Evolutionary conservation across 495 filamentous ascomycete species (phyloP).

Genomic region (Xylaria grammica): DNA sequence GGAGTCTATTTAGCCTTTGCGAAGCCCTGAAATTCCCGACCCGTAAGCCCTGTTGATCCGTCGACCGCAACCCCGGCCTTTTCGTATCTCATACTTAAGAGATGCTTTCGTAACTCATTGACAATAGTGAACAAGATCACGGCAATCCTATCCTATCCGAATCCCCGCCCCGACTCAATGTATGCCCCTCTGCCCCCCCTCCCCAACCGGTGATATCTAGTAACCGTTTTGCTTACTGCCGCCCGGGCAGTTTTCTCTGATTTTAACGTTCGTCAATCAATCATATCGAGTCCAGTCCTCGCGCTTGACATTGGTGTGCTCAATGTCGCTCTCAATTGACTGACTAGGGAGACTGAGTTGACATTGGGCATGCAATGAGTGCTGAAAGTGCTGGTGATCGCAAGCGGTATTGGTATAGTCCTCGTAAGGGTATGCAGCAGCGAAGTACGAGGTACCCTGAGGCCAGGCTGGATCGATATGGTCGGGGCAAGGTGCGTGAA

Average conservation of each 20-base stretch:
- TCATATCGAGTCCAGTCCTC: constrained; percentile 40
- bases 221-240: background rate
- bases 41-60: background rate
- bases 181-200: background rate
- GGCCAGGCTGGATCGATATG: constrained; percentile 36
- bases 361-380: constrained; percentile 26
- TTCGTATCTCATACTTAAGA: background rate
- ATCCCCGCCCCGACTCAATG: background rate
- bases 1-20: background rate
- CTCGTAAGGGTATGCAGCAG: constrained; percentile 29
- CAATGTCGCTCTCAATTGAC: constrained; percentile 34
- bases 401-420: constrained; percentile 29
- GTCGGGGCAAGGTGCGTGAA: constrained; percentile 29
- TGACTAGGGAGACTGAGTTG: constrained; percentile 30
- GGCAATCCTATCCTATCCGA: background rate
- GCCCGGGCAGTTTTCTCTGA: background rate
- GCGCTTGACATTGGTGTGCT: constrained; percentile 41
- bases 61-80: constrained; percentile 8
- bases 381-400: constrained; percentile 37
- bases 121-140: background rate
- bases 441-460: constrained; percentile 28
- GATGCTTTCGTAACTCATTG: constrained; percentile 14
- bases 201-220: background rate
- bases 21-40: background rate
- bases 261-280: constrained; percentile 3